These are phyloP conservation scores for Linanthus parryae DNA, from an alignment of 148 eudicot genomes.

Conservation along the genomic window DNA sequence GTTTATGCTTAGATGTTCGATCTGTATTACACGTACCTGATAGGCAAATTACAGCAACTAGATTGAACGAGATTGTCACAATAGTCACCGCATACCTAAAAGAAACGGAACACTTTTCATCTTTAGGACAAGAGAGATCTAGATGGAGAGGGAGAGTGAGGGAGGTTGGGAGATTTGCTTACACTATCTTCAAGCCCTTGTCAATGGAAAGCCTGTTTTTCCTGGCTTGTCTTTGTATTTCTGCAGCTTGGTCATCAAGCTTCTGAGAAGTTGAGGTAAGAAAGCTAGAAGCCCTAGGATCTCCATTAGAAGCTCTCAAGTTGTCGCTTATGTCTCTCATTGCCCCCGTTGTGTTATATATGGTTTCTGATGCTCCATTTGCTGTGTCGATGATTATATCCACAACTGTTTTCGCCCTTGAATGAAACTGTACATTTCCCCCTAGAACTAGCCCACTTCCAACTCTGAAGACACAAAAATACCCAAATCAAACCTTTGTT, in stretches of 20 bases:
- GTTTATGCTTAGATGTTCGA: too few relatives aligned
- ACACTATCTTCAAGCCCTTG: conserved; percentile 48
- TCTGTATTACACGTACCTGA: conserved; percentile 31
- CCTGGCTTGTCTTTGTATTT: conserved; percentile 43
- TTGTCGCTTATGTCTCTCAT: conserved; percentile 39
- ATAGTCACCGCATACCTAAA: conserved; percentile 49
- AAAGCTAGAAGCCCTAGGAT: conserved; percentile 27
- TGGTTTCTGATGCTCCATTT: conserved; percentile 50
- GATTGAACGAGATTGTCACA: conserved; percentile 33
- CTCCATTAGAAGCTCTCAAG: conserved; percentile 21
- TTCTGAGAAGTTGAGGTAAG: conserved; percentile 42
- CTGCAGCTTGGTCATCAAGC: conserved; percentile 46
- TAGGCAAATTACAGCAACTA: conserved; percentile 39
- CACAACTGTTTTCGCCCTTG: conserved; percentile 54
- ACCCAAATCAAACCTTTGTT: too few relatives aligned
- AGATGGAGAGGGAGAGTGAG: not conserved
- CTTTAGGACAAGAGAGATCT: not conserved
- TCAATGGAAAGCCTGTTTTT: conserved; percentile 35
- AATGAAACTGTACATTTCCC: conserved; percentile 42
- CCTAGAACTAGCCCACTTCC: conserved; percentile 47
- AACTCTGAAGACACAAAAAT: conserved; percentile 31
- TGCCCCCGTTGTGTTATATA: conserved; percentile 51
- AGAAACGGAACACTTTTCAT: conserved; percentile 2
- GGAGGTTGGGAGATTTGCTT: conserved; percentile 12
- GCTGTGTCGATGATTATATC: conserved; percentile 49